A percentile compares a stretch with the other conserved stretches of the same genome.
These are phyloP conservation scores for Primulina eburnea DNA, from an alignment of 257 asterid species.

Conservation along the genomic window DNA sequence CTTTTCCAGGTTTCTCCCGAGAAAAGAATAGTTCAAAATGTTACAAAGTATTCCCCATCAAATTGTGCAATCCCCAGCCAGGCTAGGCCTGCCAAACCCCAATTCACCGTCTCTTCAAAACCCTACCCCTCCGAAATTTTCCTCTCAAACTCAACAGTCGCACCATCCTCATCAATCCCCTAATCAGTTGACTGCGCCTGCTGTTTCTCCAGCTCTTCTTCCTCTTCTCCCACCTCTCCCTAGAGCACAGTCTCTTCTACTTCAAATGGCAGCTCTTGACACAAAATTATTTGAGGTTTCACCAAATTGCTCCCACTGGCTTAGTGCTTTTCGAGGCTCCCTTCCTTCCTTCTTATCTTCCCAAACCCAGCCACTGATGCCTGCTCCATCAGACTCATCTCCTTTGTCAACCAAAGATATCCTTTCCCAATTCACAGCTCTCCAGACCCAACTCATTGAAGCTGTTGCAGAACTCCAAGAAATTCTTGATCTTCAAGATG, in stretches of 20 bases:
- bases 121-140: background rate
- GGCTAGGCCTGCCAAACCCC: conserved; percentile 87
- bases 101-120: conserved; percentile 48
- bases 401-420: conserved; percentile 70
- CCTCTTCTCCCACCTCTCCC: conserved; percentile 93
- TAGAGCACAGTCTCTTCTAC: conserved; percentile 77
- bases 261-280: conserved; percentile 82
- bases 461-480: conserved; percentile 87
- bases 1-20: conserved; percentile 20
- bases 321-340: conserved; percentile 68
- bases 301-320: conserved; percentile 75
- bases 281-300: conserved; percentile 83
- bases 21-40: conserved; percentile 35
- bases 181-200: conserved; percentile 37
- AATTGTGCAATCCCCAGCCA: conserved; percentile 83
- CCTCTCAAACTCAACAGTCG: conserved; percentile 50
- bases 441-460: conserved; percentile 77
- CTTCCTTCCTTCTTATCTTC: conserved; percentile 72
- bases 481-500: conserved; percentile 90
- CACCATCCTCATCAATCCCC: conserved; percentile 39
- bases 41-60: conserved; percentile 74
- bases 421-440: conserved; percentile 51
- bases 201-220: conserved; percentile 71
- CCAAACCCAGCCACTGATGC: conserved; percentile 44
- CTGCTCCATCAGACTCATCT: conserved; percentile 36